Base-by-base conservation (phyloP, 352 stramenopile species). In the Phytophthora litchii region DNA sequence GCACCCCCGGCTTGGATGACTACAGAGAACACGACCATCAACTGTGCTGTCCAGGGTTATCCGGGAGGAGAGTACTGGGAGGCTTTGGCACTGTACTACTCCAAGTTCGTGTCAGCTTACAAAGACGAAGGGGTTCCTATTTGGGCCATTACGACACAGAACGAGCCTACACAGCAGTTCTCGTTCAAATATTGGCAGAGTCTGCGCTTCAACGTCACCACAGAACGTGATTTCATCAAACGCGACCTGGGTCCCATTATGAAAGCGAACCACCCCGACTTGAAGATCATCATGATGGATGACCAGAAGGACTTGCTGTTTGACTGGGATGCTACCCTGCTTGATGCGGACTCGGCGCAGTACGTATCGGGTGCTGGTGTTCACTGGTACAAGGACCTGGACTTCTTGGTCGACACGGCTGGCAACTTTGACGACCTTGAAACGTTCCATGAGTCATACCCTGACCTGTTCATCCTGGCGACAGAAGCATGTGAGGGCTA, bases 351-450 rank as follows among this genome's bases (percentile, higher is more conserved):
- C 10, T 75, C 74, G 5, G 54, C 62, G 2, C 54, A 92, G 53
- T 97, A 94, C 57, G 67, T 97, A 6, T 78, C 83, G 7, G 90
- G 90, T 42, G 67, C 90, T 29, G 90, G 80, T 14, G 88, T 95
- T 63, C 90, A 97, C 67, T 97, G 89, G 86, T 94, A 95, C 72
- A 81, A 80, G 66, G 67, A 81, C 49, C 32, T 88, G 11, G 78
- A 89, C 50, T 86, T 89, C 23, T 54, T 78, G 44, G 45, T 72
- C 7, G 70, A 71, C 45, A 62, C 62, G 4, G 63, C 64, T 1
- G 78, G 75, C 14, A 72, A 88, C 59, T 89, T 87, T 40, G 59
- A 71, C 6, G 56, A 70, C 14, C 66, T 92, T 19, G 58, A 67
- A 9, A 72, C 66, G 8, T 88, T 86, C 67, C 76, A 92, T 35